Percentiles rank a stretch among this genome's conserved stretches.
These are phyloP conservation scores for Aquilaria sinensis DNA, from an alignment of 345 rosid species.

Conservation along the genomic window DNA sequence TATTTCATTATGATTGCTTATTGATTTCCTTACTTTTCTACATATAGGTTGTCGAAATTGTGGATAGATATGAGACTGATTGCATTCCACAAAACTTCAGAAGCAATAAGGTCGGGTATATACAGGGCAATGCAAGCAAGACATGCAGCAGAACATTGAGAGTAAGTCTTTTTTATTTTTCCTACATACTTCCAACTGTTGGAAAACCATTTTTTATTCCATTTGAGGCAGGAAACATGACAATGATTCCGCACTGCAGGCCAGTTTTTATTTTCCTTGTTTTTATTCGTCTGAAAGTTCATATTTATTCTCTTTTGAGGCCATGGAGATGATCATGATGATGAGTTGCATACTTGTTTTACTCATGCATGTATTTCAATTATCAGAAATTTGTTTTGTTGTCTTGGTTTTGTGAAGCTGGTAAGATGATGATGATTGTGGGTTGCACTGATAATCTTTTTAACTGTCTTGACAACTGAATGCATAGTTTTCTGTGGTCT, in stretches of 20 bases:
- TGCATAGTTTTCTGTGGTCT: no score
- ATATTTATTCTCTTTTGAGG: background rate
- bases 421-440: background rate
- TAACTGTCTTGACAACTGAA: no score
- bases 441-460: no score
- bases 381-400: background rate
- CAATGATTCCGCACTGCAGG: background rate
- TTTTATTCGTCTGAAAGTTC: background rate
- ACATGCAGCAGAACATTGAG: constrained; percentile 43
- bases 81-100: constrained; percentile 56
- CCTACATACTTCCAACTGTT: no score
- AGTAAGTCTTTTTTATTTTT: constrained; percentile 33
- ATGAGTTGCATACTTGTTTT: no score
- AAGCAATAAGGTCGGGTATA: constrained; percentile 52
- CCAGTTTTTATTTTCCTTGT: background rate
- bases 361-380: background rate
- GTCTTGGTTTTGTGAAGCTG: no score
- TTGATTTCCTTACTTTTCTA: constrained; percentile 12
- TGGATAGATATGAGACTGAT: constrained; percentile 64
- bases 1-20: constrained; percentile 1
- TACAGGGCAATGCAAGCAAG: constrained; percentile 44
- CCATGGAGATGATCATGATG: background rate
- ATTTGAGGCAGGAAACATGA: no score
- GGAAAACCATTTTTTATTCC: no score
- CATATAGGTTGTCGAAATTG: constrained; percentile 79